Evolutionary conservation across 192 early-diverging fungal genomes (phyloP).

Genomic region (Thamnidium elegans): DNA sequence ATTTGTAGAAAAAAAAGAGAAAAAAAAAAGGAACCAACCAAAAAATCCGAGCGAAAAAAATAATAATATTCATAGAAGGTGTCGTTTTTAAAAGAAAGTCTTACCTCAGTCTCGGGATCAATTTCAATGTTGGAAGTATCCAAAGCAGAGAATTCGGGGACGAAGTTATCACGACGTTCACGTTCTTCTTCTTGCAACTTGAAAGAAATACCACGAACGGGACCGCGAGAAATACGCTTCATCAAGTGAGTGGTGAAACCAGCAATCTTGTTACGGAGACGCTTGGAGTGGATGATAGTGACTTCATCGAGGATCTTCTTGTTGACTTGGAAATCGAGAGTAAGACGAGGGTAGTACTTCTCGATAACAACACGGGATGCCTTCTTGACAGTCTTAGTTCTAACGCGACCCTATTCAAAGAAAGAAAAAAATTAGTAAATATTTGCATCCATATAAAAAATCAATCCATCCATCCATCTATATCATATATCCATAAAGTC

Average conservation of each 20-base stretch:
- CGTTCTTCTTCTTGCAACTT: slow-evolving; percentile 99
- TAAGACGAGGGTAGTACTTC: slow-evolving; percentile 99
- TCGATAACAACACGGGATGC: slow-evolving; percentile 99
- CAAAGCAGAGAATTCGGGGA: slow-evolving; percentile 97
- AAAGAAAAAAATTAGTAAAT: slow-evolving; percentile 23
- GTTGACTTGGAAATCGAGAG: slow-evolving; percentile 99
- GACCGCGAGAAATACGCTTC: slow-evolving; percentile 98
- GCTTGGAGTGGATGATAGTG: slow-evolving; percentile 97
- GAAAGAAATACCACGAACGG: slow-evolving; percentile 99
- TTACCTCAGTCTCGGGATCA: slow-evolving; percentile 89
- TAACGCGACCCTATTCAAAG: slow-evolving; percentile 79
- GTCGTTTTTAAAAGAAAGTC: slow-evolving; percentile 1
- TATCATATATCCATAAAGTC: slow-evolving; percentile 1
- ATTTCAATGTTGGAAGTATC: slow-evolving; percentile 88
- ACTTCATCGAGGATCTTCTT: slow-evolving; percentile 98
- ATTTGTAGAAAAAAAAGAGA: background rate
- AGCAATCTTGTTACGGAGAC: slow-evolving; percentile 99
- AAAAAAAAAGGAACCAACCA: background rate
- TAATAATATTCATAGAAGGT: background rate
- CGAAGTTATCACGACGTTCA: slow-evolving; percentile 99
- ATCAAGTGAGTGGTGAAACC: slow-evolving; percentile 99
- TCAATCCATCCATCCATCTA: slow-evolving; percentile 5
- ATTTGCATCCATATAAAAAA: slow-evolving; percentile 28
- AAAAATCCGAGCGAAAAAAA: slow-evolving; percentile 6
- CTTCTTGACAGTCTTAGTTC: slow-evolving; percentile 99